Conservation (phyloP, 208 protist species). For the Wallacemonas sp. region DNA sequence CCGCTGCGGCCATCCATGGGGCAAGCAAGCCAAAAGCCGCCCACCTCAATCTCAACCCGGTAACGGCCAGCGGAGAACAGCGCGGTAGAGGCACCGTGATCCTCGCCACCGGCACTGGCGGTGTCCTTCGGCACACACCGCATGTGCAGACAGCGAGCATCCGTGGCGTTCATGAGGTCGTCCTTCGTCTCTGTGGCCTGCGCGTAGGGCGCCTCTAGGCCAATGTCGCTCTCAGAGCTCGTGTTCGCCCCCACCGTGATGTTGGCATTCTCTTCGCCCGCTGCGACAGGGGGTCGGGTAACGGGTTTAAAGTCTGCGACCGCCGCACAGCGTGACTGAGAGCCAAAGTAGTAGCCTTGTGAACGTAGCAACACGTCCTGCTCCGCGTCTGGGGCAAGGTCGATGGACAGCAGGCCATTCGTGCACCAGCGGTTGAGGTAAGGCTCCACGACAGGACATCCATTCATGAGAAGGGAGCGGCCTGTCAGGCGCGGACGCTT, state of each 20-base stretch:
- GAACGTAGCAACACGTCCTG: conserved; percentile 2
- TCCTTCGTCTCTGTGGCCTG: background rate
- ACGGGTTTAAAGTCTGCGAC: background rate
- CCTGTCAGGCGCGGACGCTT: background rate
- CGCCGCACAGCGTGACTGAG: conserved; percentile 32
- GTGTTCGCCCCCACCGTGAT: background rate
- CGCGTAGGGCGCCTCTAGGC: background rate
- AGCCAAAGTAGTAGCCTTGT: conserved; percentile 32
- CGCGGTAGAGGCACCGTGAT: background rate
- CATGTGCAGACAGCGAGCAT: conserved; percentile 21
- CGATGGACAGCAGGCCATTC: conserved; percentile 3
- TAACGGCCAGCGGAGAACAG: background rate
- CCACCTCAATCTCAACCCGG: conserved; percentile 34
- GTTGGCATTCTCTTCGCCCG: background rate
- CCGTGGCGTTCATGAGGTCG: background rate
- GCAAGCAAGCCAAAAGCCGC: conserved; percentile 41
- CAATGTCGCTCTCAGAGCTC: background rate
- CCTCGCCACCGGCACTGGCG: no score
- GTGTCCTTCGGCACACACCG: conserved; percentile 12
- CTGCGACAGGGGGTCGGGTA: background rate
- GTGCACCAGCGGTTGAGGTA: conserved; percentile 29
- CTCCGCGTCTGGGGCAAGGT: background rate
- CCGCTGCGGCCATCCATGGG: conserved; percentile 34
- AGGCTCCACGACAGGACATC: conserved; percentile 44
- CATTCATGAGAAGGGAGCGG: conserved; percentile 30